phyloP scores from a whole-genome alignment of 495 filamentous ascomycete genomes.

The Tuber microsphaerosporum region DNA sequence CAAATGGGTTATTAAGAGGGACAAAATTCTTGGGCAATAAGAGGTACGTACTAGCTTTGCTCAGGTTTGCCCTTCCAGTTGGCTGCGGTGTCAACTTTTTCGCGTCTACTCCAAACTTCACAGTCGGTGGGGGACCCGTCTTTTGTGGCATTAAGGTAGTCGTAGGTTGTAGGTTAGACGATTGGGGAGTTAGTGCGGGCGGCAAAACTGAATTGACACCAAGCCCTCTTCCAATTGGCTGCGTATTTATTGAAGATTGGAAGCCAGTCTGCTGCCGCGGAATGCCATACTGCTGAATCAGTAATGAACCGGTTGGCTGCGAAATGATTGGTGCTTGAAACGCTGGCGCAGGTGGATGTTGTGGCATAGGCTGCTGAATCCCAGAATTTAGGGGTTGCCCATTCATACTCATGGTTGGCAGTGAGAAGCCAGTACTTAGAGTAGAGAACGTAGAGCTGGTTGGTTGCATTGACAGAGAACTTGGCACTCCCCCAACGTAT shows the following conservation, averaged over 20 bases:
- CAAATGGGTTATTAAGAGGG: slow-evolving; percentile 26
- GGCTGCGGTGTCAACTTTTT: slow-evolving; percentile 79
- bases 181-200: slow-evolving; percentile 52
- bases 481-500: slow-evolving; percentile 45
- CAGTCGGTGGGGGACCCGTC: slow-evolving; percentile 85
- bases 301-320: slow-evolving; percentile 42
- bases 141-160: slow-evolving; percentile 66
- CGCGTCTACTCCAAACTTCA: slow-evolving; percentile 76
- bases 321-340: slow-evolving; percentile 46
- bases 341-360: slow-evolving; percentile 40
- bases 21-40: slow-evolving; percentile 11
- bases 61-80: slow-evolving; percentile 85
- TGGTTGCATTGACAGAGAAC: slow-evolving; percentile 41
- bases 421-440: slow-evolving; percentile 46
- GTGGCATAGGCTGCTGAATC: slow-evolving; percentile 50
- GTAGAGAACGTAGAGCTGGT: slow-evolving; percentile 45
- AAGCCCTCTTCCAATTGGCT: slow-evolving; percentile 37
- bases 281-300: slow-evolving; percentile 46
- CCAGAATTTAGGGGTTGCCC: slow-evolving; percentile 46
- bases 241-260: slow-evolving; percentile 44
- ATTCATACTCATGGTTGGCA: slow-evolving; percentile 50
- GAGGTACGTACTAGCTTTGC: slow-evolving; percentile 83
- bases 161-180: slow-evolving; percentile 27
- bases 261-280: slow-evolving; percentile 50
- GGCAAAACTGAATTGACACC: slow-evolving; percentile 55